Base-by-base conservation (phyloP, 345 rosid genomes). In the Turnera subulata region DNA sequence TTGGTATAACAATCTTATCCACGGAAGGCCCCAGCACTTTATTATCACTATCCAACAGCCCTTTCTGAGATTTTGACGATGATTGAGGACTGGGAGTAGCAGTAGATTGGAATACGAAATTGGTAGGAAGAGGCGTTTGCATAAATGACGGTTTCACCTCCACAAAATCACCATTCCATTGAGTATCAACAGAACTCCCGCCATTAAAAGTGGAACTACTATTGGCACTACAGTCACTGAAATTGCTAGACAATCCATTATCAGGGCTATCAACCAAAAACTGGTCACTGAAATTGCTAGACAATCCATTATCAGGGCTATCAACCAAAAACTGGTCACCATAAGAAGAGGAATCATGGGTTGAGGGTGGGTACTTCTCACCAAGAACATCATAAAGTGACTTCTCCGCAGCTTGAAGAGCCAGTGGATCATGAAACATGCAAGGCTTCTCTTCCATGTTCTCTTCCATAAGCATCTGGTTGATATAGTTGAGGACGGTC, bases 381-480 rank as follows among this genome's bases (percentile, higher is more conserved):
- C 47, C 78, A 54, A 88, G 72, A n/a, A 73, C 79, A 52, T 80
- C 83, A 62, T 78, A 79, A 46, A 88, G 69, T 52, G 84, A 83
- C 55, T 70, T 79, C 79, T 88, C 96, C 0, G 90, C 82, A 56
- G 80, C 76, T 65, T 64, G 78, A 51, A 87, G 68, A 52, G 86
- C 90, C 53, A 80, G 67, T 0, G 89, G 71, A 33, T 80, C 86
- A 33, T 77, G 75, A 13, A 67, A 68, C 74, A 75, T 67, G 56
- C 76, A 64, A 6, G 81, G 82, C 42, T 76, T 73, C 55, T 73
- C 80, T 22, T 73, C 83, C 72, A 80, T 53, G 63, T 76, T 77
- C 77, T 85, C 96, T 62, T 85, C 93, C 96, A 88, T 71, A 18
- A 85, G 93, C 53, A 85, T 61, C 77, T 81, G 80, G 50, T 56